Percentiles rank a stretch among this genome's conserved stretches.
These are phyloP conservation scores for Chaetoscypha palmicola DNA, from an alignment of 2,329 filamentous ascomycete species.

Conservation along the genomic window DNA sequence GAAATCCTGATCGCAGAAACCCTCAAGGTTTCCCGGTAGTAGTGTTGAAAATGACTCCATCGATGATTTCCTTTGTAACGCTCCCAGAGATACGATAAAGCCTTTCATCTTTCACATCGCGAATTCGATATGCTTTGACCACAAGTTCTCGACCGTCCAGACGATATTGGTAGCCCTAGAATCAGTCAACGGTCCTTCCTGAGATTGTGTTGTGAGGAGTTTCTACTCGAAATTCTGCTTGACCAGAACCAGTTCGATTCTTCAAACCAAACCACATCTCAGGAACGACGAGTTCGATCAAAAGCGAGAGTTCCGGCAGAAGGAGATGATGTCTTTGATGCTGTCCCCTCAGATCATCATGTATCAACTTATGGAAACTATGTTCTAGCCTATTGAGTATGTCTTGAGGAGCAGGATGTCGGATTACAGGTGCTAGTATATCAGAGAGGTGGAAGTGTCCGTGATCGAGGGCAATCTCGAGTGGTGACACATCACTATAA, in stretches of 20 bases:
- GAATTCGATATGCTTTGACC: slow-evolving; percentile 1
- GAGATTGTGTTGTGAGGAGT: background rate
- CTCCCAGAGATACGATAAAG: slow-evolving; percentile 2
- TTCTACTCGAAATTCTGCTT: no score
- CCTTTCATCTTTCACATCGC: background rate
- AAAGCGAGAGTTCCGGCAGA: background rate
- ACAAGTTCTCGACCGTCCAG: slow-evolving; percentile 5
- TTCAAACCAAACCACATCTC: slow-evolving; percentile 8
- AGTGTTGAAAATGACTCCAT: slow-evolving; percentile 4
- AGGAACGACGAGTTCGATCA: slow-evolving; percentile 5
- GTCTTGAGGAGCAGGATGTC: background rate
- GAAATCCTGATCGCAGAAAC: no score
- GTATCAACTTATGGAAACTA: slow-evolving; percentile 3
- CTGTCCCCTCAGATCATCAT: background rate
- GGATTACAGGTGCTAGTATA: slow-evolving; percentile 4
- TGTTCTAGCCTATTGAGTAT: background rate
- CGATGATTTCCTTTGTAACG: background rate
- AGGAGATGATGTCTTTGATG: background rate
- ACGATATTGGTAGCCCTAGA: slow-evolving; percentile 5
- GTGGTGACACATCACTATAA: background rate
- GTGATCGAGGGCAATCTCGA: slow-evolving; percentile 5
- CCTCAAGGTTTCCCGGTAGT: no score
- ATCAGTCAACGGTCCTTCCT: no score
- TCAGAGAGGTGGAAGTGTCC: slow-evolving; percentile 2
- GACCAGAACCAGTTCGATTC: no score